phyloP scores from a whole-genome alignment of 1,284 basidiomycete genomes.

The Leccinum fallax region DNA sequence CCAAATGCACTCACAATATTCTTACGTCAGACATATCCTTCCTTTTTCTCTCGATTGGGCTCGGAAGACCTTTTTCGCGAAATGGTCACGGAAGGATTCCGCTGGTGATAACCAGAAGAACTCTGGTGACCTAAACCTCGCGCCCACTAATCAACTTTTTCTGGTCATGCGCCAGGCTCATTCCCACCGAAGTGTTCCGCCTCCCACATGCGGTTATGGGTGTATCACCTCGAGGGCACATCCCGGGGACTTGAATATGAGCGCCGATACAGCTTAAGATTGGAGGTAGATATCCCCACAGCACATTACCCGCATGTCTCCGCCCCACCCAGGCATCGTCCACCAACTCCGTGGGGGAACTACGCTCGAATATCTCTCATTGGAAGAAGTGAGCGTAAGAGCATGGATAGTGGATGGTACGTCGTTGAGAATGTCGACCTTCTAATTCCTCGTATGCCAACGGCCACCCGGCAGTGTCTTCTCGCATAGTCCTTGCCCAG shows the following conservation, averaged over 20 bases:
- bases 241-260: not conserved
- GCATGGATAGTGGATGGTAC: conserved; percentile 51
- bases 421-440: not conserved
- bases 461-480: conserved; percentile 44
- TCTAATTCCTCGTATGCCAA: not conserved
- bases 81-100: conserved; percentile 11
- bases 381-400: conserved; percentile 45
- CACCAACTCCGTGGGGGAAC: conserved; percentile 34
- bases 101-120: conserved; percentile 10
- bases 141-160: not conserved
- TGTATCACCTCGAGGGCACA: conserved; percentile 5
- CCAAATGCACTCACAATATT: no score
- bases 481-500: conserved; percentile 52
- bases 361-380: conserved; percentile 38
- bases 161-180: not conserved
- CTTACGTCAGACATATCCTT: not conserved
- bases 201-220: conserved; percentile 8
- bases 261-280: conserved; percentile 9
- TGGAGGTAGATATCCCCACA: conserved; percentile 6
- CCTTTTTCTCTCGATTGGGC: not conserved
- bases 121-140: not conserved
- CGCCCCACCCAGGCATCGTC: conserved; percentile 39
- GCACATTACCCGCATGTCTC: conserved; percentile 16
- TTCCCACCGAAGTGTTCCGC: not conserved
- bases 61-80: not conserved